A percentile compares a stretch with the other conserved stretches of the same genome.
Evolutionary conservation across 192 early-diverging fungal species (phyloP).

Genomic region (Linnemannia schmuckeri): DNA sequence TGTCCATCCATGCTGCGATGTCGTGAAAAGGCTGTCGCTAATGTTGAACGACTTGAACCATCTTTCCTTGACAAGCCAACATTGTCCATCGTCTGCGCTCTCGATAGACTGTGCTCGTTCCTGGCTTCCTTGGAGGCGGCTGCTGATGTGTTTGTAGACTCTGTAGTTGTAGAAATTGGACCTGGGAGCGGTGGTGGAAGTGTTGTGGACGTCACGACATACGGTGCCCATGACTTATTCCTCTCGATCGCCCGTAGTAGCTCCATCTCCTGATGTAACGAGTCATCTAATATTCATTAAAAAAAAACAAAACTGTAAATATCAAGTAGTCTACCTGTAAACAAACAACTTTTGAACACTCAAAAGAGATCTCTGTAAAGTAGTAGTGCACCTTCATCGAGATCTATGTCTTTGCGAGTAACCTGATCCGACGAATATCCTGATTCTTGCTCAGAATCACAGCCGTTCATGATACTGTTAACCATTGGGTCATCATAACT

Average conservation of each 20-base stretch:
- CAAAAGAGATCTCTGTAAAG: background rate
- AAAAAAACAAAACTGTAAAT: background rate
- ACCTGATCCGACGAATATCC: background rate
- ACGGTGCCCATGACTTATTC: conserved; percentile 39
- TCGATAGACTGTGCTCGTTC: conserved; percentile 21
- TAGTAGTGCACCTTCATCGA: conserved; percentile 23
- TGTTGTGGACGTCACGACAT: background rate
- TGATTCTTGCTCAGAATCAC: background rate
- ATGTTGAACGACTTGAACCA: background rate
- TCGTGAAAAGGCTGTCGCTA: background rate
- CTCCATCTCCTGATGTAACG: conserved; percentile 24
- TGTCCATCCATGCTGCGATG: conserved; percentile 36
- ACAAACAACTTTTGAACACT: no score
- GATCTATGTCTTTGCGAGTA: conserved; percentile 2
- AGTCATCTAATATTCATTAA: conserved; percentile 2
- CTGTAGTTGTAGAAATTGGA: background rate
- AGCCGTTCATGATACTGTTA: conserved; percentile 48
- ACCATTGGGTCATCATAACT: conserved; percentile 27
- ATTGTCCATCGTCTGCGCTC: conserved; percentile 25
- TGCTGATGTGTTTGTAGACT: background rate
- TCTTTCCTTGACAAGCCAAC: conserved; percentile 12
- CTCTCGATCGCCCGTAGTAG: conserved; percentile 28
- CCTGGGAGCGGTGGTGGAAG: background rate
- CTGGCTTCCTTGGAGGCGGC: conserved; percentile 3
- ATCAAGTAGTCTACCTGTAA: background rate